phyloP scores from a whole-genome alignment of 208 protist species.

The Giardia duodenalis region DNA sequence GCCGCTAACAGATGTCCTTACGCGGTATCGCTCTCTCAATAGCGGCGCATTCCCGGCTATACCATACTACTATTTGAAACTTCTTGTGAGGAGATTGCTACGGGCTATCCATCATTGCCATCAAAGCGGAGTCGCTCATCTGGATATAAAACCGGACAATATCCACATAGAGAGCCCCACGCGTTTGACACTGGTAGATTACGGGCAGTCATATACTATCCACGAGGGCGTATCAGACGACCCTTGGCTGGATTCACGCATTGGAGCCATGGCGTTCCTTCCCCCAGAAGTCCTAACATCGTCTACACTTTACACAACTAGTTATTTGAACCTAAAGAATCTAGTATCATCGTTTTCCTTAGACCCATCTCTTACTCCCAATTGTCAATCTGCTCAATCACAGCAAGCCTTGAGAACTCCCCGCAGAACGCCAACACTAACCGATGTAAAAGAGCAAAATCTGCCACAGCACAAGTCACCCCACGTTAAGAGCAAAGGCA shows the following conservation, averaged over 20 bases:
- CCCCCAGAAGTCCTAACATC: not conserved
- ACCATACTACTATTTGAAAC: not conserved
- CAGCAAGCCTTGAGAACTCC: too few species aligned
- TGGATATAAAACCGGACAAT: not conserved
- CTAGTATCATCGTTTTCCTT: too few species aligned
- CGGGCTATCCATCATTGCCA: not conserved
- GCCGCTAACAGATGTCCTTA: not conserved
- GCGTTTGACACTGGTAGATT: not conserved
- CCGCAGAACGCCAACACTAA: too few species aligned
- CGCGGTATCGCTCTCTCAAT: not conserved
- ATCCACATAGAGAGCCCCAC: not conserved
- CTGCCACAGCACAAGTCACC: too few species aligned
- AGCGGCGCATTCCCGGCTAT: not conserved
- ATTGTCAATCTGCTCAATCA: too few species aligned
- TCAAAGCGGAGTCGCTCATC: not conserved
- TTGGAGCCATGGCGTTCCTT: not conserved
- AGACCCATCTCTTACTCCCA: too few species aligned
- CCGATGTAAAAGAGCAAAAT: too few species aligned
- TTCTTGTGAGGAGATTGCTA: not conserved
- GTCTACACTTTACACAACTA: not conserved
- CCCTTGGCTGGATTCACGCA: not conserved
- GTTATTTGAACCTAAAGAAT: not conserved
- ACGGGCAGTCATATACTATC: not conserved
- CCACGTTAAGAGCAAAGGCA: too few species aligned
- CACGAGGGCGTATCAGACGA: not conserved